Evolutionary conservation across 2,329 filamentous ascomycete species (phyloP).

Genomic region (Cordyceps javanica): DNA sequence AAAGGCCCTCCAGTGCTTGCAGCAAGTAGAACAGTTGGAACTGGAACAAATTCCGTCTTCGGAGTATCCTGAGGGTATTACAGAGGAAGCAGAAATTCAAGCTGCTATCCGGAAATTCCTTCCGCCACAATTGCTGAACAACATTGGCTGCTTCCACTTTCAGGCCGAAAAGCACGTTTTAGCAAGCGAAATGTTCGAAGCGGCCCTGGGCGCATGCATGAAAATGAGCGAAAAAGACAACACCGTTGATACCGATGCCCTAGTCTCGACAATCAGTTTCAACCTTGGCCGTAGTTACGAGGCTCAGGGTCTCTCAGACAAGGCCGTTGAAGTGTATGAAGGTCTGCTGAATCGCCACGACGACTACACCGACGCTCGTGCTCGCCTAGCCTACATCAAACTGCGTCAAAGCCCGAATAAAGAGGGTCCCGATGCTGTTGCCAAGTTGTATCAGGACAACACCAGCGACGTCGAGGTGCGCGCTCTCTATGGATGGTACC

Average conservation of each 20-base stretch:
- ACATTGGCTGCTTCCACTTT: slow-evolving; percentile 94
- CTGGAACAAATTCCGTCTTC: slow-evolving; percentile 69
- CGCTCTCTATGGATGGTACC: slow-evolving; percentile 90
- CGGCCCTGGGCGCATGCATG: slow-evolving; percentile 82
- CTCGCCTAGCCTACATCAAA: slow-evolving; percentile 84
- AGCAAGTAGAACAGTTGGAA: slow-evolving; percentile 88
- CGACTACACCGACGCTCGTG: slow-evolving; percentile 88
- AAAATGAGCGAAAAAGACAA: slow-evolving; percentile 71
- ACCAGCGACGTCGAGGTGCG: slow-evolving; percentile 85
- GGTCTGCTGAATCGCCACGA: slow-evolving; percentile 75
- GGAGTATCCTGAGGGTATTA: slow-evolving; percentile 52
- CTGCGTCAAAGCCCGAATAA: slow-evolving; percentile 74
- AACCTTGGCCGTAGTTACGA: slow-evolving; percentile 94
- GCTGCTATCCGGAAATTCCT: slow-evolving; percentile 66
- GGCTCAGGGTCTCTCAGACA: slow-evolving; percentile 69
- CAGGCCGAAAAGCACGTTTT: slow-evolving; percentile 75
- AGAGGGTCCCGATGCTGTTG: slow-evolving; percentile 79
- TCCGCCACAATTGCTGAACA: slow-evolving; percentile 89
- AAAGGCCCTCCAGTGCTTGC: slow-evolving; percentile 84
- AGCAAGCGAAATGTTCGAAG: slow-evolving; percentile 84
- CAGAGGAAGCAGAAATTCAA: slow-evolving; percentile 54
- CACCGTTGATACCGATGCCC: slow-evolving; percentile 75
- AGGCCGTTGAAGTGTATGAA: slow-evolving; percentile 85
- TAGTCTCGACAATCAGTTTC: slow-evolving; percentile 94
- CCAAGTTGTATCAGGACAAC: slow-evolving; percentile 78